Conservation (phyloP, 2,329 filamentous ascomycete genomes). For the Trichothecium sympodiale region DNA sequence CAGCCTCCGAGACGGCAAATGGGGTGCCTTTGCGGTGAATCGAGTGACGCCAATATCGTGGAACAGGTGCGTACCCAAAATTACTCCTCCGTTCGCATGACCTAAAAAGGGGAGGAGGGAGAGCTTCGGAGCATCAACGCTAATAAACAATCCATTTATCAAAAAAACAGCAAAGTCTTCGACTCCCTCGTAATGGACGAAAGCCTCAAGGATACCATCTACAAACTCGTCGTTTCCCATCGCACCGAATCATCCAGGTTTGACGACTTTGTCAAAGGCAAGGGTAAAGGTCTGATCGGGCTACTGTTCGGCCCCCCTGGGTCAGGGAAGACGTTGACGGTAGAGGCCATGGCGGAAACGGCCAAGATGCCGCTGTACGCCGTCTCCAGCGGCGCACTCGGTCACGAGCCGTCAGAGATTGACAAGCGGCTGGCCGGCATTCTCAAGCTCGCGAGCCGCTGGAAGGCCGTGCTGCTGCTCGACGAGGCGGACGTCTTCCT, state of each 20-base stretch:
- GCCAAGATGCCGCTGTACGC: conserved; percentile 25
- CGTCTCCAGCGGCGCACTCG: conserved; percentile 27
- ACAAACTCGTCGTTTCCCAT: too few species aligned
- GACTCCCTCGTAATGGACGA: conserved; percentile 34
- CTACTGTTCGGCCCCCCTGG: conserved; percentile 33
- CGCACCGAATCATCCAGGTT: neutral
- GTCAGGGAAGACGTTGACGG: conserved; percentile 35
- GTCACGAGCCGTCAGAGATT: conserved; percentile 6
- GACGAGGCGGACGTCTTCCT: conserved; percentile 81
- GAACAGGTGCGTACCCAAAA: too few species aligned
- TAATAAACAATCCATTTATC: too few species aligned
- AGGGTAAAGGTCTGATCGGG: conserved; percentile 31
- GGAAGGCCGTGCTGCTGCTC: conserved; percentile 74
- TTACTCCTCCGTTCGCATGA: too few species aligned
- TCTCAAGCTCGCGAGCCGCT: conserved; percentile 20
- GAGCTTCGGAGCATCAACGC: too few species aligned
- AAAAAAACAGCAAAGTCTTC: conserved; percentile 34
- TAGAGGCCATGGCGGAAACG: conserved; percentile 26
- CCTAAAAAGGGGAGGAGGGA: too few species aligned
- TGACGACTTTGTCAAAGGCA: conserved; percentile 20
- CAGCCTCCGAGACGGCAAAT: too few species aligned
- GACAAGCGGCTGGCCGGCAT: neutral
- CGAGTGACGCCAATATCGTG: too few species aligned
- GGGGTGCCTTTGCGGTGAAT: too few species aligned
- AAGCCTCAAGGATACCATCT: conserved; percentile 38